Evolutionary conservation across 805 yeast species (phyloP), one percentile per base, ranked within the genome.

Genomic region (Nakazawaea peltata): DNA sequence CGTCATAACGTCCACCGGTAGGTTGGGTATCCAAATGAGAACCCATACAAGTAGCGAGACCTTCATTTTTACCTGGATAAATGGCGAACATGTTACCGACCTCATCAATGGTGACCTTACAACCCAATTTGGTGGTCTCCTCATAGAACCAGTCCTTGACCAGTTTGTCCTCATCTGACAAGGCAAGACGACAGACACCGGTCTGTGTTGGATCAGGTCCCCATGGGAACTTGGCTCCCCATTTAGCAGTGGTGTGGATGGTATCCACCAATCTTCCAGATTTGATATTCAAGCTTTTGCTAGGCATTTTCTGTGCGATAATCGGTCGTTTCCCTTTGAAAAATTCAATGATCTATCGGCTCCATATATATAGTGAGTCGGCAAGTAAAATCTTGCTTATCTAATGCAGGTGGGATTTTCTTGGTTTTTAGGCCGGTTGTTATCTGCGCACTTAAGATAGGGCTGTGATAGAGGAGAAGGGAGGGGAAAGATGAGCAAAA

Each of bases 11-110:
- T 9, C 88, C 87, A 26, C 87, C 88, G 6, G 79, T 75, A 21
- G 87, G 87, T 54, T 80, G 87, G 1, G 88, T 80, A 46, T 80
- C 88, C 39, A 80, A 56, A 53, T 80, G 87, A 0, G 85, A 77
- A 0, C 87, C 87, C 41, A 79, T 75, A 12, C 73, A 84, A 1
- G 77, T 77, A 12, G 86, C 81, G 3, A 65, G 51, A 2, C 63
- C 66, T 7, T 50, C 46, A 36, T 67, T 65, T 41, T 59, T 53
- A 4, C 85, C 85, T 0, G 82, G 80, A 39, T 65, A 75, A 9
- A 72, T 61, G 7, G 81, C 80, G 56, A 79, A 80, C 15, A 80
- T 76, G 51, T 74, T 77, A 15, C 88, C 88, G 53, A 80, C 65
- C 43, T 71, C 65, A 54, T 80, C 88, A 23, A 79, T 57, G 21